Conservation (phyloP, 2,329 filamentous ascomycete genomes). For the Emergomyces orientalis region DNA sequence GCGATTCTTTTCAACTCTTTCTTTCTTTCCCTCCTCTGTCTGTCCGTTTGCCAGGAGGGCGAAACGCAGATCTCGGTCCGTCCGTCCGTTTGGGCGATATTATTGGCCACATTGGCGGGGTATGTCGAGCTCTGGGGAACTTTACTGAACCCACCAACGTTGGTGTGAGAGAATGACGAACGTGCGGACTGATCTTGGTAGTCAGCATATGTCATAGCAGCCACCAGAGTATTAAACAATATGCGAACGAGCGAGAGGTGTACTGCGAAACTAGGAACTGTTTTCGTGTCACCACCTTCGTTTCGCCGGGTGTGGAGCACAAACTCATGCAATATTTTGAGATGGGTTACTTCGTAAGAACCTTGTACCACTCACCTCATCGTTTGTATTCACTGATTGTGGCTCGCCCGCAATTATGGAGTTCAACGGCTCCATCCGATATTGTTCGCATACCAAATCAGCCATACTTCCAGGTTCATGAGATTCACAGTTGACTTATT, state of each 20-base stretch:
- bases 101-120: neutral
- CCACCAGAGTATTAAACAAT: neutral
- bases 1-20: constrained; percentile 14
- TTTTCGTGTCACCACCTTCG: neutral
- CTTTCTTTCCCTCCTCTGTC: constrained; percentile 13
- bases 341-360: neutral
- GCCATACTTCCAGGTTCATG: neutral
- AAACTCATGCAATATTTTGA: neutral
- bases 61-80: constrained; percentile 17
- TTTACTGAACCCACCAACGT: neutral
- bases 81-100: neutral
- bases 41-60: constrained; percentile 14
- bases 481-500: neutral
- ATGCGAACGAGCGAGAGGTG: neutral
- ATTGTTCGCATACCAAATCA: neutral
- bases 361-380: neutral
- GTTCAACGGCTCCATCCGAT: neutral
- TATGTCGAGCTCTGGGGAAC: neutral
- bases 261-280: neutral
- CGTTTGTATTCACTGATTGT: neutral
- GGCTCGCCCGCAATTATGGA: neutral
- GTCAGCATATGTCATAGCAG: neutral
- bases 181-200: neutral
- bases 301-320: neutral
- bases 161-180: neutral